Base-by-base conservation (phyloP, 257 asterid species). In the Plantago elongata region DNA sequence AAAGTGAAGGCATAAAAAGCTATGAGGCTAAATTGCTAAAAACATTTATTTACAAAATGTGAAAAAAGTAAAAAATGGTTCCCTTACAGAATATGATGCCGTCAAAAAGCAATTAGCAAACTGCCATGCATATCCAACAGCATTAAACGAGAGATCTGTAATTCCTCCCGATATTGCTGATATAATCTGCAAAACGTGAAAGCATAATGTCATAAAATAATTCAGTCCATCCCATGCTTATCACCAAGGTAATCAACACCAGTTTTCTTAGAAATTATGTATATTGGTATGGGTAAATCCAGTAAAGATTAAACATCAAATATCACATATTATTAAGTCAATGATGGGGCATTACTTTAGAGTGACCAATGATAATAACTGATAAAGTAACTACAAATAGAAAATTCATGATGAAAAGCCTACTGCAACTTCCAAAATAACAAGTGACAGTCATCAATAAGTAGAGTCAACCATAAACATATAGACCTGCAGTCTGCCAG, bases 151-250 rank as follows among this genome's bases (percentile, higher is more conserved):
- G 17, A 46, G 48, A 48, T 56, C 70, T 0, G 98, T 90, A 69
- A 90, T 73, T 67, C 99, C 99, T 52, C 99, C 99, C 14, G 94
- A 87, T 71, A 87, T 83, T 74, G 99, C 97, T 72, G 99, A 89
- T 64, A 93, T 80, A 51, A 93, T 87, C 44, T 49, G 57, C 18
- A 48, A 5, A 29, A 27, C 47, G 14, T 27, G 27, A 22, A 30
- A 13, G 61, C 61, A 30, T 17, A 34, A 29, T n/a, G n/a, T 56
- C 44, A 56, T 18, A 2, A 8, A 5, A 9, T 6, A 22, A 56
- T n/a, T 13, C 46, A 56, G 14, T 3, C 46, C 44, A 56, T 37
- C 45, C 30, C 12, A 37, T 18, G 29, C 58, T 52, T 52, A 52
- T 11, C 40, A 45, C 48, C 57, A 45, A 40, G 11, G 12, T 49